A percentile compares a stretch with the other conserved stretches of the same genome.
Conservation (phyloP, 768 basidiomycete genomes). For the Rhodosporidiobolus odoratus region DNA sequence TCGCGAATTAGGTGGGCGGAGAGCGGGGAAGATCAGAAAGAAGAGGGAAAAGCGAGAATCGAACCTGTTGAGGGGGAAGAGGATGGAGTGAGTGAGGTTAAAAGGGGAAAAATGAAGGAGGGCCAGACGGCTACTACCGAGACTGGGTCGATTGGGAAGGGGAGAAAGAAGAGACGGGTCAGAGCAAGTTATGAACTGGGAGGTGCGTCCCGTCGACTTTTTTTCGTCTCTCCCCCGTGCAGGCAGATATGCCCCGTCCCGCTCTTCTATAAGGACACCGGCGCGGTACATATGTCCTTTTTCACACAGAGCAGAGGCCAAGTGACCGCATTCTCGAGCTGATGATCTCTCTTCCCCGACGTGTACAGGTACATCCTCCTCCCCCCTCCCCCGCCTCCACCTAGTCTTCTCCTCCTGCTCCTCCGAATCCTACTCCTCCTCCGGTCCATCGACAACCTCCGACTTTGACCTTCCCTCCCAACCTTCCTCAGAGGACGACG, state of each 20-base stretch:
- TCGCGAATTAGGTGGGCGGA: neutral
- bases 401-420: slow-evolving; percentile 42
- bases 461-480: neutral
- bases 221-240: neutral
- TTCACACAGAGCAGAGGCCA: too few relatives aligned
- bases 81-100: slow-evolving; percentile 33
- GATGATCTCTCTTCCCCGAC: neutral
- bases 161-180: slow-evolving; percentile 38
- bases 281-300: too few relatives aligned
- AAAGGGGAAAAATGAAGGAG: slow-evolving; percentile 8
- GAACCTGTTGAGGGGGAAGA: slow-evolving; percentile 31
- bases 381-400: slow-evolving; percentile 47
- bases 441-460: slow-evolving; percentile 1
- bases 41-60: neutral
- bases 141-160: too few relatives aligned
- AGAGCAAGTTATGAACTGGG: slow-evolving; percentile 49
- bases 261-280: too few relatives aligned
- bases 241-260: too few relatives aligned
- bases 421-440: slow-evolving; percentile 24
- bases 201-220: slow-evolving; percentile 41
- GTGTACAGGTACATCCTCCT: slow-evolving; percentile 39
- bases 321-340: too few relatives aligned
- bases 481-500: neutral
- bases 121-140: too few relatives aligned
- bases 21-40: slow-evolving; percentile 11